Percentiles rank a stretch among this genome's conserved stretches.
phyloP scores from a whole-genome alignment of 2,329 filamentous ascomycete genomes.

The Cordyceps cicadae region DNA sequence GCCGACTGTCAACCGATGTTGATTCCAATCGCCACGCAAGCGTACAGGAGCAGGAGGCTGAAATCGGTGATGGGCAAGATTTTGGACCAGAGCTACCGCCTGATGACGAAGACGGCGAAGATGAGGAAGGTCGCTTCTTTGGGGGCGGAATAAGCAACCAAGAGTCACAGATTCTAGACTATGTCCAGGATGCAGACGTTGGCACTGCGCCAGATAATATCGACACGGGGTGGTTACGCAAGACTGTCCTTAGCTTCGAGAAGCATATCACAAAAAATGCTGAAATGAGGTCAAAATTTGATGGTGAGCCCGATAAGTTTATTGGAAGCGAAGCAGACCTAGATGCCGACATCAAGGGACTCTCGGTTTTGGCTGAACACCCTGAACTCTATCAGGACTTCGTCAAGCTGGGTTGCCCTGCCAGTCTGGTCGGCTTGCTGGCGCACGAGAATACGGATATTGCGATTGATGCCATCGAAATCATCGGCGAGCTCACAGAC shows the following conservation, averaged over 20 bases:
- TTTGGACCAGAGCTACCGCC: slow-evolving; percentile 39
- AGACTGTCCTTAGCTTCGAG: slow-evolving; percentile 75
- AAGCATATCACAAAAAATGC: slow-evolving; percentile 86
- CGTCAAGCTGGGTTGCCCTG: slow-evolving; percentile 62
- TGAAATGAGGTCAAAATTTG: slow-evolving; percentile 77
- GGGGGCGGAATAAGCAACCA: slow-evolving; percentile 79
- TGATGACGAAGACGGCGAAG: slow-evolving; percentile 46
- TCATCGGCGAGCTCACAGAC: slow-evolving; percentile 84
- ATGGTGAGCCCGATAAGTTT: slow-evolving; percentile 71
- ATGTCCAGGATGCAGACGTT: slow-evolving; percentile 53
- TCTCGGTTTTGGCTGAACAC: slow-evolving; percentile 83
- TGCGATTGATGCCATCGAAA: slow-evolving; percentile 82
- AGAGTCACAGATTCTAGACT: slow-evolving; percentile 79
- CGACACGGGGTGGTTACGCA: slow-evolving; percentile 75
- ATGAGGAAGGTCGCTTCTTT: slow-evolving; percentile 93
- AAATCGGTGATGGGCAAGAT: slow-evolving; percentile 44
- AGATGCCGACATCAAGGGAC: slow-evolving; percentile 75
- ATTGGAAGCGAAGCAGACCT: slow-evolving; percentile 82
- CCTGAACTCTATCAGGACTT: slow-evolving; percentile 76
- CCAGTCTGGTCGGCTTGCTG: slow-evolving; percentile 69
- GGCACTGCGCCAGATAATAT: slow-evolving; percentile 59
- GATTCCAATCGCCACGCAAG: slow-evolving; percentile 35
- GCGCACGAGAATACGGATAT: slow-evolving; percentile 97
- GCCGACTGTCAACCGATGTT: slow-evolving; percentile 40
- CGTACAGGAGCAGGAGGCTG: slow-evolving; percentile 37